Conservation (phyloP, 805 yeast genomes). For the Starmerella asiatica region DNA sequence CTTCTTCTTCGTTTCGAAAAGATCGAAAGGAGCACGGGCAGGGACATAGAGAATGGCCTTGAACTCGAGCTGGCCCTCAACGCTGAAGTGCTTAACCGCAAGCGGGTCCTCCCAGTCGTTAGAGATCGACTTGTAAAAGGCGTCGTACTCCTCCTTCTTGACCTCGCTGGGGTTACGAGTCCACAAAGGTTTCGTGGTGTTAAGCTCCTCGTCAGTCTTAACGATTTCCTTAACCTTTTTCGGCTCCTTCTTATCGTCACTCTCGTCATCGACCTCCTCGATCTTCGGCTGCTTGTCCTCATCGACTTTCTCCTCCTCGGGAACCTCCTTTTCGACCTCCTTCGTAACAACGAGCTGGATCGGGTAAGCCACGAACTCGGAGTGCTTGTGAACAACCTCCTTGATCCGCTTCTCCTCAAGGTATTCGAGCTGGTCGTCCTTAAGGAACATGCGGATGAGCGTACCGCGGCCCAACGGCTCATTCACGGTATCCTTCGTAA, state of each 20-base stretch:
- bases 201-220: slow-evolving; percentile 92
- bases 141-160: slow-evolving; percentile 95
- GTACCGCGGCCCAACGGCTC: slow-evolving; percentile 93
- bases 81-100: slow-evolving; percentile 98
- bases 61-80: slow-evolving; percentile 99
- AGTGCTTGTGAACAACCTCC: slow-evolving; percentile 98
- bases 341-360: slow-evolving; percentile 95
- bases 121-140: slow-evolving; percentile 97
- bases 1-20: slow-evolving; percentile 98
- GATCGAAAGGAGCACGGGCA: slow-evolving; percentile 97
- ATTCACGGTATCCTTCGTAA: slow-evolving; percentile 75
- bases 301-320: slow-evolving; percentile 49
- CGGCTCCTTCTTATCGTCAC: slow-evolving; percentile 59
- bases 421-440: slow-evolving; percentile 98
- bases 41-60: slow-evolving; percentile 96
- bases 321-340: slow-evolving; percentile 97
- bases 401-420: slow-evolving; percentile 98
- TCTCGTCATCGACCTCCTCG: slow-evolving; percentile 66
- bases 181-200: slow-evolving; percentile 99
- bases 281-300: slow-evolving; percentile 57
- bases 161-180: slow-evolving; percentile 97
- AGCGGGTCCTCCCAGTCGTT: slow-evolving; percentile 99
- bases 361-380: slow-evolving; percentile 98
- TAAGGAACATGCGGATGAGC: slow-evolving; percentile 83
- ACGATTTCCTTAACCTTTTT: slow-evolving; percentile 88